phyloP scores from a whole-genome alignment of 1,284 basidiomycete genomes.

The Ustilago lituana region DNA sequence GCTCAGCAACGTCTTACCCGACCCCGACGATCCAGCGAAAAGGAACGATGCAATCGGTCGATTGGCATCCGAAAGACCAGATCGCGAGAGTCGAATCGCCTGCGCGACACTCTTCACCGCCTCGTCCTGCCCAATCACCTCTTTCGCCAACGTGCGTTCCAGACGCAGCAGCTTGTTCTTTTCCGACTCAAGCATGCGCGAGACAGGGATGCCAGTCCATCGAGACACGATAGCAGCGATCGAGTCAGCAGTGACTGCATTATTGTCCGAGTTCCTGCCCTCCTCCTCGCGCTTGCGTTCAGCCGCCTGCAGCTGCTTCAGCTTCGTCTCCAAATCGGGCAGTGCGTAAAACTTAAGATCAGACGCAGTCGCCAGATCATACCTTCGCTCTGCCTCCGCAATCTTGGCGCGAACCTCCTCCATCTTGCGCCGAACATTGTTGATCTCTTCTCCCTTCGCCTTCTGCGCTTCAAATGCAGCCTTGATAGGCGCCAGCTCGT shows the following conservation, averaged over 20 bases:
- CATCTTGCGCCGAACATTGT: slow-evolving; percentile 80
- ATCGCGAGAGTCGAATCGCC: slow-evolving; percentile 72
- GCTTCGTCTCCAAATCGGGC: slow-evolving; percentile 81
- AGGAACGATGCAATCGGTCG: slow-evolving; percentile 72
- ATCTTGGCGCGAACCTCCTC: slow-evolving; percentile 92
- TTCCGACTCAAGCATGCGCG: slow-evolving; percentile 66
- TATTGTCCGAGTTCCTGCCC: slow-evolving; percentile 48
- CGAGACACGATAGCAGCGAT: slow-evolving; percentile 72
- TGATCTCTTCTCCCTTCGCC: slow-evolving; percentile 84
- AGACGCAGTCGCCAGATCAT: slow-evolving; percentile 71
- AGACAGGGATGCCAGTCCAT: slow-evolving; percentile 70
- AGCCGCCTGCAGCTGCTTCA: slow-evolving; percentile 71
- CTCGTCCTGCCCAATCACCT: slow-evolving; percentile 72
- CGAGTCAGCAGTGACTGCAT: slow-evolving; percentile 65
- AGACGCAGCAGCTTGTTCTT: slow-evolving; percentile 63
- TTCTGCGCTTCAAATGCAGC: slow-evolving; percentile 91
- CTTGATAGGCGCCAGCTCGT: slow-evolving; percentile 86
- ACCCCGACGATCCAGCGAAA: slow-evolving; percentile 69
- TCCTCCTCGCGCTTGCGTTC: slow-evolving; percentile 69
- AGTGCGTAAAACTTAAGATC: slow-evolving; percentile 93
- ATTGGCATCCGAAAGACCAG: slow-evolving; percentile 72
- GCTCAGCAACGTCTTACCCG: slow-evolving; percentile 72
- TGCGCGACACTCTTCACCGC: slow-evolving; percentile 73
- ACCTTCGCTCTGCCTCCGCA: slow-evolving; percentile 90
- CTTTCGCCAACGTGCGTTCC: slow-evolving; percentile 57